These are phyloP conservation scores for Fusarium sp. DNA, from an alignment of 2,329 filamentous ascomycete species.

Conservation along the genomic window DNA sequence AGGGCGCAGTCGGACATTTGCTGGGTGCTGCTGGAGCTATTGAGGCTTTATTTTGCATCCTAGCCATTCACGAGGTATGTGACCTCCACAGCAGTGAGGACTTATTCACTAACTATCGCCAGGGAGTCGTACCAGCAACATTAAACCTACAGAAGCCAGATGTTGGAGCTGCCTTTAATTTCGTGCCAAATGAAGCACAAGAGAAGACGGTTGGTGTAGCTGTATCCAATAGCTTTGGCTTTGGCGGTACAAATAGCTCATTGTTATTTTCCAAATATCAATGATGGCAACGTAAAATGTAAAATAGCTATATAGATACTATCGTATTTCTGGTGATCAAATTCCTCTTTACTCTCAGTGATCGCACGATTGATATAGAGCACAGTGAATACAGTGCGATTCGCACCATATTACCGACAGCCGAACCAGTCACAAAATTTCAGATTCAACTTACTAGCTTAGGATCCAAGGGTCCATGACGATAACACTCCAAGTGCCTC, in stretches of 20 bases:
- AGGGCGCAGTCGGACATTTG: slow-evolving; percentile 91
- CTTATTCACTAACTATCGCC: slow-evolving; percentile 19
- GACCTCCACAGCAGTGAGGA: background rate
- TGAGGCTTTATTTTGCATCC: slow-evolving; percentile 85
- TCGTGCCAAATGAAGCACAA: slow-evolving; percentile 79
- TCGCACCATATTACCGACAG: slow-evolving; percentile 3
- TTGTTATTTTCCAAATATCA: slow-evolving; percentile 72
- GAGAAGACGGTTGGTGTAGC: slow-evolving; percentile 75
- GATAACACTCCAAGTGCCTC: slow-evolving; percentile 37
- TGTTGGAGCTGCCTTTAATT: slow-evolving; percentile 81
- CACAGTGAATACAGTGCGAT: slow-evolving; percentile 21
- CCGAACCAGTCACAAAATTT: slow-evolving; percentile 31
- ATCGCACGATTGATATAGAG: background rate
- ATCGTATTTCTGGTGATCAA: background rate
- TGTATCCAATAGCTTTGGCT: slow-evolving; percentile 95
- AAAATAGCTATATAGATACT: background rate
- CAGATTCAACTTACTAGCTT: background rate
- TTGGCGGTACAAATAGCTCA: slow-evolving; percentile 94
- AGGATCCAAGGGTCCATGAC: slow-evolving; percentile 38
- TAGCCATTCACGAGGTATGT: slow-evolving; percentile 81
- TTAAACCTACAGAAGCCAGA: slow-evolving; percentile 78
- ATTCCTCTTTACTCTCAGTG: background rate
- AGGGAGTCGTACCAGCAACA: slow-evolving; percentile 86
- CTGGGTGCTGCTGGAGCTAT: slow-evolving; percentile 91
- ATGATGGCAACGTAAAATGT: background rate